Evolutionary conservation across 257 asterid species (phyloP), one percentile per base, ranked within the genome.

Genomic region (Leptodermis oblonga): DNA sequence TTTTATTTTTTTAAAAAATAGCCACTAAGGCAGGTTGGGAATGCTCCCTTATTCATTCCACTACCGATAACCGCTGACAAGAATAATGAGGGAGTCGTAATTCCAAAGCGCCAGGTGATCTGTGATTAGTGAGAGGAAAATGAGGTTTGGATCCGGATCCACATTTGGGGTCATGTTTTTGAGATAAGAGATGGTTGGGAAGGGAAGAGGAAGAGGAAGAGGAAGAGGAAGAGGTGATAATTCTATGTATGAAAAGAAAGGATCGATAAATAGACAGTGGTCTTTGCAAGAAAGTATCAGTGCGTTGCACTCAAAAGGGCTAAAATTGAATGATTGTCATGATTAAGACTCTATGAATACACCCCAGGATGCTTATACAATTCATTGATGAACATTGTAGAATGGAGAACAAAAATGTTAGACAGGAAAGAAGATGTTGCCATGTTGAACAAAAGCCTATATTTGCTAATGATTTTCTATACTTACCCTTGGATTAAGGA

Each of bases 401-500:
- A 6, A 0, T 8, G 25, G 86, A 73, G 65, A 88, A 85, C 22
- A 10, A 4, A 84, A 71, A 68, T 1, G 43, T 0, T 14, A 64
- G 18, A 55, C 53, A 0, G 79, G 55, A n/a, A n/a, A n/a, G n/a
- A 60, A 46, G 11, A 36, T 45, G 39, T 15, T 28, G 9, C 2
- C 49, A 25, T 15, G 61, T 37, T 7, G 34, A 36, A 33, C 9
- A 14, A 7, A 22, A 36, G 22, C 18, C 37, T 26, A 23, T 51
- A 48, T 65, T 69, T 10, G 88, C 96, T 60, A 87, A 86, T 67
- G 94, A 89, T 43, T 89, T 86, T 74, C 8, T 89, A 7, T 89
- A 89, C 67, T 67, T 87, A 60, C 96, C 94, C 0, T 67, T 89
- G 18, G 96, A 89, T 55, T 70, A 36, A 75, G 85, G 96, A 41